A percentile compares a stretch with the other conserved stretches of the same genome.
These are phyloP conservation scores for Termitomyces sp. DNA, from an alignment of 768 basidiomycete genomes.

Conservation along the genomic window DNA sequence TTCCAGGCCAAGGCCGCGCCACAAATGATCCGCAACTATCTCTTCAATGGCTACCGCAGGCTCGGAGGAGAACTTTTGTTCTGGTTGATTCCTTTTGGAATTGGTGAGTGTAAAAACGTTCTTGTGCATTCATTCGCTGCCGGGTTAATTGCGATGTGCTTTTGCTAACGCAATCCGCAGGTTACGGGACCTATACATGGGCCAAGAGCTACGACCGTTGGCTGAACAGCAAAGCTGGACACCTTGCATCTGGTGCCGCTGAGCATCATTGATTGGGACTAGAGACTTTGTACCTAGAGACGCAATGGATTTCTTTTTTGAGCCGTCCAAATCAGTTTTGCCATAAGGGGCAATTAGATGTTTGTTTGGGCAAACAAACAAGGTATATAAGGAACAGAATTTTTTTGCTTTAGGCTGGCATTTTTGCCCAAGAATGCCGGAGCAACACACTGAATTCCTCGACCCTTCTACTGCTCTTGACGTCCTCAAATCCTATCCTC, in stretches of 20 bases:
- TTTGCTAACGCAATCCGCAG: slow-evolving; percentile 32
- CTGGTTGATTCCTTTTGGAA: slow-evolving; percentile 71
- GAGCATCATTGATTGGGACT: slow-evolving; percentile 5
- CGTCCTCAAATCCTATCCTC: slow-evolving; percentile 67
- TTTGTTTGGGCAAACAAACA: slow-evolving; percentile 16
- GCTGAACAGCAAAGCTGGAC: slow-evolving; percentile 81
- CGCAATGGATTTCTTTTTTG: not conserved
- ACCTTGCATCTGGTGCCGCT: slow-evolving; percentile 39
- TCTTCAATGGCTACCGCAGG: slow-evolving; percentile 86
- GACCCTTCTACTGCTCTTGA: slow-evolving; percentile 71
- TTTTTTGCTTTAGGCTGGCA: slow-evolving; percentile 17
- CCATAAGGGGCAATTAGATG: slow-evolving; percentile 8
- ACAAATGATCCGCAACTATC: slow-evolving; percentile 65
- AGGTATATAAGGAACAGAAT: slow-evolving; percentile 14
- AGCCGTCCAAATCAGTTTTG: not conserved
- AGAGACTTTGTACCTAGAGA: slow-evolving; percentile 5
- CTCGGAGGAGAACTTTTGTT: slow-evolving; percentile 72
- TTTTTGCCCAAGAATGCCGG: slow-evolving; percentile 18
- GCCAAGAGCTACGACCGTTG: slow-evolving; percentile 64
- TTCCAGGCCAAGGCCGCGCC: slow-evolving; percentile 74
- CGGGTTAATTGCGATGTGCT: not conserved
- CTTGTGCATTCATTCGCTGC: not conserved
- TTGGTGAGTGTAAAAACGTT: slow-evolving; percentile 51
- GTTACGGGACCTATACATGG: slow-evolving; percentile 79
- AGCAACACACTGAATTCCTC: slow-evolving; percentile 38